A percentile compares a stretch with the other conserved stretches of the same genome.
Evolutionary conservation across 2,329 filamentous ascomycete genomes (phyloP).

Genomic region (Verticillium longisporum): DNA sequence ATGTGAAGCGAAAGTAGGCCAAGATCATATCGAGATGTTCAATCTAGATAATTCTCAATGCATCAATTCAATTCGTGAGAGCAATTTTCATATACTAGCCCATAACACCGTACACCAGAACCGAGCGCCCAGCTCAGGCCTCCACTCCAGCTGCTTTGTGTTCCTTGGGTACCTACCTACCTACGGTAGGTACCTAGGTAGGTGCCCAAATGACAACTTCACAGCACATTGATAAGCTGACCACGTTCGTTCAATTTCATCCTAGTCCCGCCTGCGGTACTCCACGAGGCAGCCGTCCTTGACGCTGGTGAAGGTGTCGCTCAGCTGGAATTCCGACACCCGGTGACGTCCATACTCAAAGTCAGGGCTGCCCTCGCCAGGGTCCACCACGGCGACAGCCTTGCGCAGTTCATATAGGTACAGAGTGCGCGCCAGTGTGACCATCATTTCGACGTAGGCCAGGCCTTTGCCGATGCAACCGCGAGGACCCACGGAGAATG

Average conservation of each 20-base stretch:
- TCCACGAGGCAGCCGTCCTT: slow-evolving; percentile 67
- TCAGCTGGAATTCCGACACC: slow-evolving; percentile 58
- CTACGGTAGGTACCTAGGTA: no score
- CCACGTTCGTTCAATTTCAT: background rate
- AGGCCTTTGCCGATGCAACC: slow-evolving; percentile 68
- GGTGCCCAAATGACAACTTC: no score
- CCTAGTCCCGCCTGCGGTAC: slow-evolving; percentile 34
- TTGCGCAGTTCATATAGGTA: slow-evolving; percentile 54
- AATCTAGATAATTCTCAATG: no score
- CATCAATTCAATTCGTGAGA: no score
- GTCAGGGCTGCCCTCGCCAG: slow-evolving; percentile 42
- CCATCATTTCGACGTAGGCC: slow-evolving; percentile 61
- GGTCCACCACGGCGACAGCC: slow-evolving; percentile 40
- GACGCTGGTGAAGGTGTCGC: slow-evolving; percentile 66
- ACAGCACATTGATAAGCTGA: background rate
- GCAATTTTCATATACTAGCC: background rate
- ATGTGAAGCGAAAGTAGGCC: no score
- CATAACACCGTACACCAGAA: background rate
- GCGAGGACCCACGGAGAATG: slow-evolving; percentile 63
- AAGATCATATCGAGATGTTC: no score
- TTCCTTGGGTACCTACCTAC: no score
- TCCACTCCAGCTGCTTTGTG: no score
- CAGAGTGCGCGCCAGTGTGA: slow-evolving; percentile 53
- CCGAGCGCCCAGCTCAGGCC: background rate
- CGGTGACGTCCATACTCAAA: slow-evolving; percentile 49